Evolutionary conservation across 371 early-diverging fungal species (phyloP), one percentile per base, ranked within the genome.

Genomic region (Blakeslea trispora): DNA sequence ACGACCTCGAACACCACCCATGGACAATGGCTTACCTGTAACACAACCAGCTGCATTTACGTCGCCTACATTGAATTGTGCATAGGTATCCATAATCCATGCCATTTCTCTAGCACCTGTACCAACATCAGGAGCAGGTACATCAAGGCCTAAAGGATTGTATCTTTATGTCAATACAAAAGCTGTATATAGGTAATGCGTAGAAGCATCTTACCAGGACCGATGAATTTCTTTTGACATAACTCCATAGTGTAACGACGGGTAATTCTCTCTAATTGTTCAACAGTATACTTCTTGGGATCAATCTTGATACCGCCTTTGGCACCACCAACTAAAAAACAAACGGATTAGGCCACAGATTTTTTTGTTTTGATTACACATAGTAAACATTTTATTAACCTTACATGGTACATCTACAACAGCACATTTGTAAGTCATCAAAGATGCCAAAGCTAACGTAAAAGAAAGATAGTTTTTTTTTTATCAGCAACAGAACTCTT

Each of bases 91-190:
- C 77, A 87, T 85, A 55, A 94, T 92, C 94, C 93, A 94, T 24
- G 92, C 85, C 94, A 93, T 93, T 71, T 92, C 93, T 44, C 92
- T 79, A n/a, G 81, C 81, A 55, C 86, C 89, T 54, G 93, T 92
- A 53, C 93, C 92, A n/a, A 92, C 88, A 76, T 94, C 94, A 45
- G 94, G 94, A 13, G 94, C 94, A 46, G 94, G 94, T n/a, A 94
- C 91, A 69, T 93, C 91, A 28, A 88, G 68, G 65, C 59, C 87
- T 65, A 35, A 39, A 32, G 43, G 34, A 10, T 37, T n/a, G n/a
- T n/a, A n/a, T n/a, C n/a, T n/a, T n/a, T n/a, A n/a, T n/a, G n/a
- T n/a, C n/a, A n/a, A n/a, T n/a, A n/a, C n/a, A n/a, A n/a, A n/a
- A n/a, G n/a, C n/a, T n/a, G n/a, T n/a, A n/a, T n/a, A n/a, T n/a